These are phyloP conservation scores for Starmerella bacillaris DNA, from an alignment of 805 yeast species.

Conservation along the genomic window DNA sequence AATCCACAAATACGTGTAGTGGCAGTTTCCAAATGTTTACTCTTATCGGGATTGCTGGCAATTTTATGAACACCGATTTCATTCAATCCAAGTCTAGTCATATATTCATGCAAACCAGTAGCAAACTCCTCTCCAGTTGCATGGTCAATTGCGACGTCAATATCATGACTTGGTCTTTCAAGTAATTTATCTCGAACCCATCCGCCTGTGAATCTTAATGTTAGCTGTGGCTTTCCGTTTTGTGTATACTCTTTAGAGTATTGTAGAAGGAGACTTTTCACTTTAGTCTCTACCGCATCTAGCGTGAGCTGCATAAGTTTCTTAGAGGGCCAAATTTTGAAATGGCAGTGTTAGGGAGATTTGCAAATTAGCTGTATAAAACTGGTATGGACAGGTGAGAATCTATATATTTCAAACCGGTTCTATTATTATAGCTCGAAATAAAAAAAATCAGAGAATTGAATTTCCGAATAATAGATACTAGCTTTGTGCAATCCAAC, in stretches of 20 bases:
- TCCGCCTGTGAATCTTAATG: slow-evolving; percentile 80
- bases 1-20: slow-evolving; percentile 68
- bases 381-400: no score
- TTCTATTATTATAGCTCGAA: no score
- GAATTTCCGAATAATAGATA: no score
- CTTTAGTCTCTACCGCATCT: slow-evolving; percentile 19
- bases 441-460: no score
- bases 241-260: slow-evolving; percentile 18
- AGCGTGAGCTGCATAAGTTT: slow-evolving; percentile 16
- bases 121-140: slow-evolving; percentile 82
- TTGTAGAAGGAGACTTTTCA: slow-evolving; percentile 20
- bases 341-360: no score
- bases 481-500: no score
- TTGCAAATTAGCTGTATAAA: no score
- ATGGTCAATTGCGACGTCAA: slow-evolving; percentile 78
- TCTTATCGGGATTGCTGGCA: slow-evolving; percentile 82
- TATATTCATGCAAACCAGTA: slow-evolving; percentile 36
- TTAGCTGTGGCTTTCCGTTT: slow-evolving; percentile 22
- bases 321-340: no score
- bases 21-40: slow-evolving; percentile 92
- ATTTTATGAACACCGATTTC: slow-evolving; percentile 47
- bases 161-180: slow-evolving; percentile 63
- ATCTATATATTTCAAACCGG: no score
- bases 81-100: slow-evolving; percentile 18
- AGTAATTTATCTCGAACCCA: slow-evolving; percentile 94